These are phyloP conservation scores for Fonsecaea monophora DNA, from an alignment of 2,329 filamentous ascomycete species.

Conservation along the genomic window DNA sequence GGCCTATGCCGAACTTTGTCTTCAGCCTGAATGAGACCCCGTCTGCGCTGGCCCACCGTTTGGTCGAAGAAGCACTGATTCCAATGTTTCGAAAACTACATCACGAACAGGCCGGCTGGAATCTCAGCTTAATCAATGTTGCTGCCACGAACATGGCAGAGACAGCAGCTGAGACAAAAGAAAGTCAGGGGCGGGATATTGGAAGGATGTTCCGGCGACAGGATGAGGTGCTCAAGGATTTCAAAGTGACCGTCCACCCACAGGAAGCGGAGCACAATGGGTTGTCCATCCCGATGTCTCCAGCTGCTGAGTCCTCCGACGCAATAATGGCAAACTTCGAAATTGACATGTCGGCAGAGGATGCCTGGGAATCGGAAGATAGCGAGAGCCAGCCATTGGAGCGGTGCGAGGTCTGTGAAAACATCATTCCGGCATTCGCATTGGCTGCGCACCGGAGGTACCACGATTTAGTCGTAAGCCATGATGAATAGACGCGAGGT, in stretches of 20 bases:
- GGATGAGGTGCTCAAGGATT: conserved; percentile 71
- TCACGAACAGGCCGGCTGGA: conserved; percentile 73
- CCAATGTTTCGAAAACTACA: conserved; percentile 78
- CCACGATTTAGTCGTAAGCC: conserved; percentile 29
- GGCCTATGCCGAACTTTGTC: conserved; percentile 73
- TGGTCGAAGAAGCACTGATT: conserved; percentile 72
- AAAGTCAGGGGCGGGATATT: conserved; percentile 75
- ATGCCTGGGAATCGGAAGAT: conserved; percentile 36
- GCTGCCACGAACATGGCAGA: conserved; percentile 84
- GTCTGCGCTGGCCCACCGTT: conserved; percentile 68
- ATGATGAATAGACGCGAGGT: conserved; percentile 9
- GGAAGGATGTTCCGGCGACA: conserved; percentile 80
- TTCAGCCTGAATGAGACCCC: conserved; percentile 68
- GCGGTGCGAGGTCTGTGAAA: conserved; percentile 35
- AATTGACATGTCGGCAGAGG: neutral
- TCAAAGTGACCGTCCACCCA: conserved; percentile 54
- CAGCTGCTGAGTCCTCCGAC: neutral
- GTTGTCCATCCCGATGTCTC: neutral
- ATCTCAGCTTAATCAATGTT: conserved; percentile 82
- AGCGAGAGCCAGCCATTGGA: conserved; percentile 26
- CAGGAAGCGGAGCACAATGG: conserved; percentile 9
- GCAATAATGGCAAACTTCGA: neutral
- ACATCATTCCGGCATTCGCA: conserved; percentile 36
- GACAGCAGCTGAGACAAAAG: conserved; percentile 58
- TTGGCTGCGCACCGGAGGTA: conserved; percentile 35